These are phyloP conservation scores for Leersia perrieri DNA, from an alignment of 176 grass and related monocot genomes.

Conservation along the genomic window DNA sequence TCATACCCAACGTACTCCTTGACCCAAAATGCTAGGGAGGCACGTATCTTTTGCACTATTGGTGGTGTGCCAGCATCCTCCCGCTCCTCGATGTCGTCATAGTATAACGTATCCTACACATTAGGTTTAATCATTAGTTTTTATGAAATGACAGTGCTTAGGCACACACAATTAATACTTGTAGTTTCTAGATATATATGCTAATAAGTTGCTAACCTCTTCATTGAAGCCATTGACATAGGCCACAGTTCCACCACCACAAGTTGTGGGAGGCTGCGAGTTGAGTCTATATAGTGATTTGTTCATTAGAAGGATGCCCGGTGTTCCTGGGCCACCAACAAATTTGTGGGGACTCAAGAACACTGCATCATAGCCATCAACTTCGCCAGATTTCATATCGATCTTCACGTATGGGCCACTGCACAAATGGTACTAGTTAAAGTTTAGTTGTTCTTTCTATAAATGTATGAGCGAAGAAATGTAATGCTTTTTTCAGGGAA, in stretches of 20 bases:
- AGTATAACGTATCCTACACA: conserved; percentile 66
- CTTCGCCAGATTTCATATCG: conserved; percentile 68
- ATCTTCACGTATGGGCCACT: conserved; percentile 83
- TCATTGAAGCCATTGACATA: conserved; percentile 77
- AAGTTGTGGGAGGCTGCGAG: conserved; percentile 52
- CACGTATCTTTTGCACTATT: conserved; percentile 72
- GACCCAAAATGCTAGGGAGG: conserved; percentile 74
- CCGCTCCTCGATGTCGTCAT: conserved; percentile 55
- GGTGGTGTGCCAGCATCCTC: conserved; percentile 68
- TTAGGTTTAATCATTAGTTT: neutral
- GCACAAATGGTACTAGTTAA: neutral
- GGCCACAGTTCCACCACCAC: conserved; percentile 68
- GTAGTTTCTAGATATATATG: neutral
- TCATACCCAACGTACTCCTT: conserved; percentile 67
- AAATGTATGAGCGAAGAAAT: neutral
- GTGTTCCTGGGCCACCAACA: conserved; percentile 63
- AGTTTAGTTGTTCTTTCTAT: neutral
- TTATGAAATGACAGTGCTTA: neutral
- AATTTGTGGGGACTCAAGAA: conserved; percentile 88
- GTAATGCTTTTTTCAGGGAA: too few species aligned
- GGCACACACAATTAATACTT: neutral
- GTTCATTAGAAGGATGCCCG: conserved; percentile 82
- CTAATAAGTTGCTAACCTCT: too few species aligned
- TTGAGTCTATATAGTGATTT: conserved; percentile 58
- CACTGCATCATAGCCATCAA: conserved; percentile 76